These are phyloP conservation scores for Sporormia fimetaria DNA, from an alignment of 495 filamentous ascomycete genomes.

Conservation along the genomic window DNA sequence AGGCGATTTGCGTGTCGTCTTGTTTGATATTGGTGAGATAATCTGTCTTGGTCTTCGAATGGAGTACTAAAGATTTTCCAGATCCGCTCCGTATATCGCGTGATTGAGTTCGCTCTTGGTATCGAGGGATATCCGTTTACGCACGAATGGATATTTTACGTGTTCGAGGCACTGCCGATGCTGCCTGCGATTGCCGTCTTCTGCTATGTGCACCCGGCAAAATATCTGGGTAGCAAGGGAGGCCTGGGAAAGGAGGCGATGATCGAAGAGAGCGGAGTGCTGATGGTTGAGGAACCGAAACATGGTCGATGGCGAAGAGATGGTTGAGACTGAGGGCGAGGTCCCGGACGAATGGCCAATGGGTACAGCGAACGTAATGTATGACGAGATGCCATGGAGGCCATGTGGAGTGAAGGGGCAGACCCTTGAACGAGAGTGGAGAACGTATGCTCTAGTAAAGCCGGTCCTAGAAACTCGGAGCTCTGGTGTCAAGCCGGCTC, in stretches of 20 bases:
- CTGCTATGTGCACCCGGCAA: slow-evolving; percentile 14
- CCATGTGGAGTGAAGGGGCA: no score
- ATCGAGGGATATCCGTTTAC: slow-evolving; percentile 31
- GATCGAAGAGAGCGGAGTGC: slow-evolving; percentile 1
- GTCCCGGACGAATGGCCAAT: no score
- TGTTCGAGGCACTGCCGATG: slow-evolving; percentile 36
- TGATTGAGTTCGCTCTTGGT: slow-evolving; percentile 33
- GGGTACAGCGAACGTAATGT: no score
- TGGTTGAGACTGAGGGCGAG: no score
- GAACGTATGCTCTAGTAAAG: no score
- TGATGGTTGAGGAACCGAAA: not conserved
- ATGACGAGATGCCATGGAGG: no score
- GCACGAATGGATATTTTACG: slow-evolving; percentile 35
- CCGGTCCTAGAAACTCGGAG: no score
- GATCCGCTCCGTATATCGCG: slow-evolving; percentile 33
- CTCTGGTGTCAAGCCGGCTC: no score
- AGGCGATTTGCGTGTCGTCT: slow-evolving; percentile 26
- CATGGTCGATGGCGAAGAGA: not conserved
- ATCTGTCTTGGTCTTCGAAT: not conserved
- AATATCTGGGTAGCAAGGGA: slow-evolving; percentile 6
- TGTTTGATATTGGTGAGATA: slow-evolving; percentile 29
- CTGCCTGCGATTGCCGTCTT: slow-evolving; percentile 27
- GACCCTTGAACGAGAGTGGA: no score
- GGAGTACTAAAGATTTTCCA: not conserved
- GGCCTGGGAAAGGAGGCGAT: not conserved